Evolutionary conservation across 805 yeast species (phyloP), one percentile per base, ranked within the genome.

Genomic region (Kodamaea kakaduensis): DNA sequence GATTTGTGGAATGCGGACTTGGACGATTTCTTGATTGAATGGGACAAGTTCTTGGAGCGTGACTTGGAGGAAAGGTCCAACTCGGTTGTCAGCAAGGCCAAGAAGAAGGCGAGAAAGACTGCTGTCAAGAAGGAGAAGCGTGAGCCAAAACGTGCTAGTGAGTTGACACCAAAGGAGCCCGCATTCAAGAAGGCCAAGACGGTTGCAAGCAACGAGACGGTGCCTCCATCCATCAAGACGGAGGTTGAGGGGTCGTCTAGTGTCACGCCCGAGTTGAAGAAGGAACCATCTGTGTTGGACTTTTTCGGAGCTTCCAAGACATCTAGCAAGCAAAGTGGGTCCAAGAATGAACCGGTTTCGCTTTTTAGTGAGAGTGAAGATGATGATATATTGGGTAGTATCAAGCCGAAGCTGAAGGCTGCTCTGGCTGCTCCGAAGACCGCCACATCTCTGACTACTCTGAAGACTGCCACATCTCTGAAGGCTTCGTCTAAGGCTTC

Each of bases 1-100:
- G 97, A 89, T 56, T 64, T 93, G 37, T 93, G 98, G 98, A 73
- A 65, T 40, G 70, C 59, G 29, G 98, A 93, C 56, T 68, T 93
- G 46, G 95, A 87, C 38, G 80, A 62, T 0, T 90, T 93, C 57
- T 51, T 75, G 40, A 66, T 47, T 6, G 72, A 71, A 8, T 93
- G 90, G 81, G 71, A 78, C 1, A 62, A 71, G 38, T 88, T 85
- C 56, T 60, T 86, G 51, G 69, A 65, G 19, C 75, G 69, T 8
- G 96, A 89, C 55, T 73, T 70, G 37, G 73, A 71, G 38, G 73
- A 71, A 39, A 74, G 87, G 43, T 65, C 69, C 22, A 67, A 72
- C 22, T 54, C 75, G 37, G 56, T 69, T n/a, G 62, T 73, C 3
- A 14, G 40, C 22, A 9, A 29, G 22, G 5, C 40, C 31, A 42